Base-by-base conservation (phyloP, 352 stramenopile species). In the Pilasporangium apinafurcum region DNA sequence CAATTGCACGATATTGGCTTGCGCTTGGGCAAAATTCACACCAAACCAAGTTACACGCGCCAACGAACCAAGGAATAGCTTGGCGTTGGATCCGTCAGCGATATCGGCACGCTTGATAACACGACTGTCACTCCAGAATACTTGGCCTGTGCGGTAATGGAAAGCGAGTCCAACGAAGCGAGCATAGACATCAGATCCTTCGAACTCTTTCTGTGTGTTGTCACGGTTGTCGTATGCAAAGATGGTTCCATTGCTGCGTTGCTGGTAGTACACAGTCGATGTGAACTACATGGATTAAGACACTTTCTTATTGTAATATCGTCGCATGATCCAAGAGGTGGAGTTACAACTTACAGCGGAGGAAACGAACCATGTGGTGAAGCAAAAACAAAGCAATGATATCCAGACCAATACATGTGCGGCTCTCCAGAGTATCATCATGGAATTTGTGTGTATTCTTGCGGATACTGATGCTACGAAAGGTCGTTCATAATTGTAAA, bases 201-300 rank as follows among this genome's bases (percentile, higher is more conserved):
- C 45, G 1, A 80, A 21, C 42, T 80, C 60, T 2, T 29, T 62
- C 33, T 56, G 34, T 18, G 26, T 51, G 36, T 63, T 56, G 54
- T 69, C 56, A 32, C 55, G 53, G 34, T 44, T 72, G 53, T 70
- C 59, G 47, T 80, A 62, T 27, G 69, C 25, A 30, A 81, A 74
- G 53, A 89, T 86, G 20, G 63, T 68, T 20, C 69, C 77, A 25
- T 54, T 61, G 14, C 39, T 63, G 17, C 66, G 56, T 35, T 78
- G 60, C 24, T 62, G 74, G 39, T 73, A 89, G 54, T 80, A 89
- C 36, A 89, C 74, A 1, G 65, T 85, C 22, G 72, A 76, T 17
- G 66, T 66, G 13, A 53, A 50, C 56, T 59, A 33, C 13, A 26
- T 12, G 9, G 9, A 10, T 25, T n/a, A n/a, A n/a, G n/a, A n/a